Percentiles rank a stretch among this genome's conserved stretches.
Evolutionary conservation across 2,329 filamentous ascomycete species (phyloP).

Genomic region (Verticillium albo-atrum): DNA sequence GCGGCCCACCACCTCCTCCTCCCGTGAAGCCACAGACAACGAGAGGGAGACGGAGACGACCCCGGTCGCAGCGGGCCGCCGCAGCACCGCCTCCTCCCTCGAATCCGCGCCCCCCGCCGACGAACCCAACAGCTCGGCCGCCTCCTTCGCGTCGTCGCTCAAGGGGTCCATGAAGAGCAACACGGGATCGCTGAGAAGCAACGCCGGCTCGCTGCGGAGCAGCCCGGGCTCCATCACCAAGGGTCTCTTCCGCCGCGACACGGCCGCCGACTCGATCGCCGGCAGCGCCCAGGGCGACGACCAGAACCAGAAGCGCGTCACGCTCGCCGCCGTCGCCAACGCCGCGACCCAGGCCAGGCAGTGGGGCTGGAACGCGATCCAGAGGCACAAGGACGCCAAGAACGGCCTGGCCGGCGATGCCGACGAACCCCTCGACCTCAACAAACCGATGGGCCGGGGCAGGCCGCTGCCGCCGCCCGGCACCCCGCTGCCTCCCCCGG

Average conservation of each 20-base stretch:
- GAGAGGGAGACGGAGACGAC: constrained; percentile 28
- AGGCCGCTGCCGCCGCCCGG: constrained; percentile 79
- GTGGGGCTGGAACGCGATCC: constrained; percentile 56
- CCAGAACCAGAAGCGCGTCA: constrained; percentile 38
- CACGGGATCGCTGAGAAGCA: constrained; percentile 23
- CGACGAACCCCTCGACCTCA: constrained; percentile 34
- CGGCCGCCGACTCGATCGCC: constrained; percentile 27
- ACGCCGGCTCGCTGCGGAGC: constrained; percentile 29
- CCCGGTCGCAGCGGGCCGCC: constrained; percentile 21
- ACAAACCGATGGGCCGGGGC: constrained; percentile 75
- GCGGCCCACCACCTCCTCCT: constrained; percentile 40
- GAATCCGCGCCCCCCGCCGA: constrained; percentile 22
- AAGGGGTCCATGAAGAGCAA: constrained; percentile 35
- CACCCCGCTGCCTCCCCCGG: constrained; percentile 68
- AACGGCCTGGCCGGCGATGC: constrained; percentile 11
- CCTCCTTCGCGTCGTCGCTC: constrained; percentile 3
- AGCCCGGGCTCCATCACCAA: constrained; percentile 34
- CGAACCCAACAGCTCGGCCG: constrained; percentile 21
- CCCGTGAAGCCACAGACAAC: constrained; percentile 34
- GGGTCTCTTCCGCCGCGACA: constrained; percentile 35
- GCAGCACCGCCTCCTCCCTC: constrained; percentile 33
- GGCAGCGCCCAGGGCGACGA: constrained; percentile 26
- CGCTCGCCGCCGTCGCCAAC: constrained; percentile 50
- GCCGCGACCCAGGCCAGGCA: constrained; percentile 52
- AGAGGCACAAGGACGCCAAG: constrained; percentile 41